Base-by-base conservation (phyloP, 305 asterid genomes). In the Fraxinus dipetala region DNA sequence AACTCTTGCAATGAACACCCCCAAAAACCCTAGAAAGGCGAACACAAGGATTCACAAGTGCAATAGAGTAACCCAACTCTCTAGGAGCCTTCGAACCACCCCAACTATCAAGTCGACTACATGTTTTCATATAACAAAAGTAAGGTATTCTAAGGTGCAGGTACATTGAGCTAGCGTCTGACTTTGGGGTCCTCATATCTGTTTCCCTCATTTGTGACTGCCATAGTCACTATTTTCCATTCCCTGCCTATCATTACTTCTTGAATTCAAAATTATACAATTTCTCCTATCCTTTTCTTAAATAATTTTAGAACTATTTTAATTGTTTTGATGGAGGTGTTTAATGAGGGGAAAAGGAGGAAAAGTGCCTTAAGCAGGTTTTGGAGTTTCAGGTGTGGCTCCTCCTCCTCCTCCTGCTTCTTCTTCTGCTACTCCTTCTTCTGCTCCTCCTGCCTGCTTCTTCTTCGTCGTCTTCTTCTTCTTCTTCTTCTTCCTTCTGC, bases 231-330 rank as follows among this genome's bases (percentile, higher is more conserved):
- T 22, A 20, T 18, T 59, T 20, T 5, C 31, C 69, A 7, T 7
- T 59, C 31, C 69, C 30, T 1, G 28, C 28, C 69, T 20, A 20
- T 20, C 56, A 13, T 3, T 45, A 4, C 6, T 45, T 45, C 56
- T 43, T 45, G n/a, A 13, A 45, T 45, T 43, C 18, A 45, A 45
- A 45, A 13, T 45, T 45, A 6, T 45, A 45, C 1, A 4, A 16
- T 45, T 45, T 45, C 56, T 45, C 56, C 56, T 45, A 13, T 45
- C 56, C 5, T 45, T 45, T 45, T 13, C 18, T 14, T 45, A 13
- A 45, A 45, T 45, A 16, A 45, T 34, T 85, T 65, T 79, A 43
- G 54, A 51, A 79, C 72, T 28, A 69, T 79, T 30, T 77, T 18
- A 48, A 45, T 8, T 24, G 4, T 3, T 1, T 65, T 18, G 32